Conservation (phyloP, 345 rosid genomes). For the thale cress (Arabidopsis thaliana) region DNA sequence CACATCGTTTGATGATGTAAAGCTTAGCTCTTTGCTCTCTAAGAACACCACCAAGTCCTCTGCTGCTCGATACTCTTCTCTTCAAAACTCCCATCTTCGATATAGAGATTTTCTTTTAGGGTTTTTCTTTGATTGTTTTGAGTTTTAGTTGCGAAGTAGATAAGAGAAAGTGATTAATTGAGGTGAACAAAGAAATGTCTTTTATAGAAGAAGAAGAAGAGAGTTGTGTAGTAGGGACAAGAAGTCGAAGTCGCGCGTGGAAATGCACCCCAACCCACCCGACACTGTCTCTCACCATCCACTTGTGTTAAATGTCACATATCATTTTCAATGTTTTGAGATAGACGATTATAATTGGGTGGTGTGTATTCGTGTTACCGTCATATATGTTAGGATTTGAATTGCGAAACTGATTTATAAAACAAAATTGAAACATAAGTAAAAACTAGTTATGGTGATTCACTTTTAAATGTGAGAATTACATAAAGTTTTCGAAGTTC, state of each 20-base stretch:
- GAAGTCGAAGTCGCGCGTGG: slow-evolving; percentile 44
- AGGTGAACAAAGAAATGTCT: slow-evolving; percentile 17
- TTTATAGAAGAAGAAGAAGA: slow-evolving; percentile 35
- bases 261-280: slow-evolving; percentile 43
- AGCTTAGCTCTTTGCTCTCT: slow-evolving; percentile 86
- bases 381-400: not conserved
- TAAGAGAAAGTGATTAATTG: slow-evolving; percentile 7
- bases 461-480: not conserved
- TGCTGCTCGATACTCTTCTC: slow-evolving; percentile 66
- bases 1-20: slow-evolving; percentile 86
- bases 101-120: not conserved
- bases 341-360: not conserved
- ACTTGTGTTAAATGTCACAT: slow-evolving; percentile 40
- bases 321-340: slow-evolving; percentile 33
- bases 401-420: not conserved
- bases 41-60: slow-evolving; percentile 73
- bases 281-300: slow-evolving; percentile 42
- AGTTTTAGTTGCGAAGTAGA: slow-evolving; percentile 20
- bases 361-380: slow-evolving; percentile 10
- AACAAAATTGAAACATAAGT: not conserved
- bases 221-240: slow-evolving; percentile 40
- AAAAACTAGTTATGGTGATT: too few species aligned
- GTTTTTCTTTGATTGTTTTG: slow-evolving; percentile 3
- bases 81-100: slow-evolving; percentile 59
- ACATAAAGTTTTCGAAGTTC: not conserved